Base-by-base conservation (phyloP, 176 grass and related monocot genomes). In the Chloris gayana region DNA sequence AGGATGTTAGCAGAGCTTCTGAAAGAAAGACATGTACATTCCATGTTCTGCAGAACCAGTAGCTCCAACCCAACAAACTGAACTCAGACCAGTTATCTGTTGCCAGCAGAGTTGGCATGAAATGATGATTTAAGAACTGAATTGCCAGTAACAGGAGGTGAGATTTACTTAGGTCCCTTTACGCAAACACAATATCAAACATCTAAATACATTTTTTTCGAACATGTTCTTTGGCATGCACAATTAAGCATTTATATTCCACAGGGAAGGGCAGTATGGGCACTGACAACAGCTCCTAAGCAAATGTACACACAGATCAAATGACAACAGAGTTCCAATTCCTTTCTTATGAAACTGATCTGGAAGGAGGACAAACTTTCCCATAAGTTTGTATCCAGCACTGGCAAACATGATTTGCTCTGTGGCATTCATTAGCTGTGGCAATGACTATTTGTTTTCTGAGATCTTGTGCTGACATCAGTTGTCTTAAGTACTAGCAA, bases 11-110 rank as follows among this genome's bases (percentile, higher is more conserved):
- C 67, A 22, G 69, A 31, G 57, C 61, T 69, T 50, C 70, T 63
- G 37, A 80, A 80, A 49, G 8, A 75, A 47, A 56, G 37, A 85
- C 39, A 22, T 24, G 35, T 62, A 19, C 50, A 29, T 31, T 37
- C 72, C 51, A 89, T 64, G 58, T 61, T 39, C 67, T 51, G 47
- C 73, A 21, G 59, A 70, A 78, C 47, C n/a, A 71, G 56, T 65
- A 72, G 34, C 17, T 81, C 77, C 44, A 46, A 70, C 75, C 69
- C 66, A 85, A 78, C 34, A 75, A 83, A 79, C 60, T 86, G 74
- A 72, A 49, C 70, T 41, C 22, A 73, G 37, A 57, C 17, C 37
- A 32, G 57, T 71, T 76, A 78, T 30, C 79, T 41, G 22, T 73
- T 42, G 14, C 26, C 42, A 27, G 31, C 9, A 50, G 61, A 69